Conservation (phyloP, 306 rosid genomes). For the Carpinus viminea region DNA sequence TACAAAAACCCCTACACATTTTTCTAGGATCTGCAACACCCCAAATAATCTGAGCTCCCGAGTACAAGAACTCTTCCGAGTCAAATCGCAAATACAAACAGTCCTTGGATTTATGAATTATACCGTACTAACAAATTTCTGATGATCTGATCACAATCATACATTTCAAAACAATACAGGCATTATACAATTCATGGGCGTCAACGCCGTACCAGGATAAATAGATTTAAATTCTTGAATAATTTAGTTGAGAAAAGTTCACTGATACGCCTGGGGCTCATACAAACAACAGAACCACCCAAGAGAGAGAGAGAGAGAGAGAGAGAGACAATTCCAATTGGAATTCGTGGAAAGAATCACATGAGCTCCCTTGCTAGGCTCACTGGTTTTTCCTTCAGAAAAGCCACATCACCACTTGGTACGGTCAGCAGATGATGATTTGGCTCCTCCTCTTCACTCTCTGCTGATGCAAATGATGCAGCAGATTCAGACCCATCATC, state of each 20-base stretch:
- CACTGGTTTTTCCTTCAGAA: constrained; percentile 70
- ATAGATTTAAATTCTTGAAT: constrained; percentile 24
- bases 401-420: constrained; percentile 61
- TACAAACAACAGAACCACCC: constrained; percentile 30
- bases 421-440: constrained; percentile 61
- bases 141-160: constrained; percentile 11
- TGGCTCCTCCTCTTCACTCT: constrained; percentile 64
- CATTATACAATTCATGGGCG: constrained; percentile 35
- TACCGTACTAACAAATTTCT: constrained; percentile 8
- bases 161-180: constrained; percentile 28
- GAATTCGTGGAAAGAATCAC: constrained; percentile 37
- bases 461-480: constrained; percentile 49
- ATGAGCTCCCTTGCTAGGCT: constrained; percentile 60
- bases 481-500: constrained; percentile 72
- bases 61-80: too few relatives aligned
- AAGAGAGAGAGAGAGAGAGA: too few relatives aligned
- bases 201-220: constrained; percentile 30
- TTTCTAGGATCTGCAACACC: constrained; percentile 9
- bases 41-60: too few relatives aligned
- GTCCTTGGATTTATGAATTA: constrained; percentile 9
- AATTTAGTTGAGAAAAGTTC: constrained; percentile 25
- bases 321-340: constrained; percentile 10
- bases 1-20: not conserved
- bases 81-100: too few relatives aligned
- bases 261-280: constrained; percentile 30